Evolutionary conservation across 2,329 filamentous ascomycete genomes (phyloP), one percentile per base, ranked within the genome.

Genomic region (Stylonectria norvegica): DNA sequence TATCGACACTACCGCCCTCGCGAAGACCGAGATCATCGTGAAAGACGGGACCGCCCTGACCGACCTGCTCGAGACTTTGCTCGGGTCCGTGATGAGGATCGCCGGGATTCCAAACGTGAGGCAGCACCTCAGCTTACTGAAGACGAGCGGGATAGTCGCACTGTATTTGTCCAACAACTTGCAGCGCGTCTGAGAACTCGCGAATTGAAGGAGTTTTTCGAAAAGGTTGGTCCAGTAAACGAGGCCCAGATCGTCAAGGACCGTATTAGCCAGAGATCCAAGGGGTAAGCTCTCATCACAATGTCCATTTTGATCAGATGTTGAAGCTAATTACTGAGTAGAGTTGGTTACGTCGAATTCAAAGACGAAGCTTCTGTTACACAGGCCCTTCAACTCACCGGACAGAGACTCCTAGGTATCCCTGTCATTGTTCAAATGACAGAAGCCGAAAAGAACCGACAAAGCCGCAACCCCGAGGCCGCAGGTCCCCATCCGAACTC

Each of bases 231-330:
- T 49, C 83, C 87, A 27, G 93, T 98, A 40, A 94, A 93, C 57
- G 93, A 97, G 65, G 93, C 93, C 36, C 93, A 97, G 71, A 98
- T 98, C 59, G 93, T 98, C 38, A 97, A 97, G 69, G 93, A 98
- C 59, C 81, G 93, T 48, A 90, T 98, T 49, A 96, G 89, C 69
- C 88, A 89, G 57, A 87, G 93, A 69, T 96, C 90, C 48, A 98
- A 98, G 76, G 93, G 93, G 91, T 95, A 75, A 61, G 85, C n/a
- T 62, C 12, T 22, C 15, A 20, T 12, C 10, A n/a, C 6, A 2
- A 15, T 16, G n/a, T 28, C 23, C 7, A 20, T 15, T 14, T 38
- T 25, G n/a, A 25, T 15, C 3, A 30, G 12, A 33, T 35, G 10
- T 45, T 43, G 12, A 42, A 22, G 28, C 72, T 76, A 64, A 76